Evolutionary conservation across 345 rosid species (phyloP).

Genomic region (Isatis tinctoria): DNA sequence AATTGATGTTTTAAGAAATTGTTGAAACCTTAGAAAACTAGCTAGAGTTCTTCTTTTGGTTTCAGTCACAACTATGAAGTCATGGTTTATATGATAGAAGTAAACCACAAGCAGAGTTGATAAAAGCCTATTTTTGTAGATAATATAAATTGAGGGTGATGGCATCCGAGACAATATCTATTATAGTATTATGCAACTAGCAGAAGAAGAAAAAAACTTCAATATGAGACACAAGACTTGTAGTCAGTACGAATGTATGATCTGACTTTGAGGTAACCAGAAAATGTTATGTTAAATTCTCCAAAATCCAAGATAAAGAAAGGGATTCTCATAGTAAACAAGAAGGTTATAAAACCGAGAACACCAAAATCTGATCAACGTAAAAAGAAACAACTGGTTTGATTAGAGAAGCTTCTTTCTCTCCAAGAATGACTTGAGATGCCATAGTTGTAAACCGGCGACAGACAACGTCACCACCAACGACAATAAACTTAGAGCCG

Average conservation of each 20-base stretch:
- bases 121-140: background rate
- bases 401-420: slow-evolving; percentile 59
- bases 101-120: background rate
- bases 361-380: background rate
- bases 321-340: background rate
- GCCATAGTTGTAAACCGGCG: slow-evolving; percentile 91
- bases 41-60: background rate
- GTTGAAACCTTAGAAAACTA: background rate
- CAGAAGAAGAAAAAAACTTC: background rate
- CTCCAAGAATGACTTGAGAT: slow-evolving; percentile 82
- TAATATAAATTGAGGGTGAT: background rate
- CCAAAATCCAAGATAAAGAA: background rate
- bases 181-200: background rate
- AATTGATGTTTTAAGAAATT: background rate
- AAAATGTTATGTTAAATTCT: background rate
- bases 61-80: background rate
- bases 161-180: background rate
- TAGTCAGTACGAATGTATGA: background rate
- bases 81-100: background rate
- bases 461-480: slow-evolving; percentile 63
- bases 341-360: background rate
- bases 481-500: slow-evolving; percentile 59
- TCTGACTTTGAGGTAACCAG: background rate
- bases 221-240: background rate
- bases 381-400: background rate